phyloP scores from a whole-genome alignment of 1,284 basidiomycete genomes.

The Ceratobasidium sp. region DNA sequence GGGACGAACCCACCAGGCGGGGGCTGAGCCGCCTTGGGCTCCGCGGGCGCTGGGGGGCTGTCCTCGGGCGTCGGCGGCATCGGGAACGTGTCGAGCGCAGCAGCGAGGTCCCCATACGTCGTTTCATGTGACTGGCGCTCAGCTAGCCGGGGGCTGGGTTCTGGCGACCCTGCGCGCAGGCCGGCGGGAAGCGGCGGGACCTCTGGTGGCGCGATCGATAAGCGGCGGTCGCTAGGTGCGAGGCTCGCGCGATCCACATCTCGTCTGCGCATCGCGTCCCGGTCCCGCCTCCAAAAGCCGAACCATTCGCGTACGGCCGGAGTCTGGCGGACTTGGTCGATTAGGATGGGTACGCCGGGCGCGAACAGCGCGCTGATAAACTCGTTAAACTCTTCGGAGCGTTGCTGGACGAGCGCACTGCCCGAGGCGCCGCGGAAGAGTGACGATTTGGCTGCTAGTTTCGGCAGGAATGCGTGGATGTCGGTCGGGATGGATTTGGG shows the following conservation, averaged over 20 bases:
- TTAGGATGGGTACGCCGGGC: constrained; percentile 39
- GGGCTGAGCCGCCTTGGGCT: background rate
- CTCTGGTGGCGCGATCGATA: constrained; percentile 38
- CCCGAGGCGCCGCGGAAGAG: constrained; percentile 48
- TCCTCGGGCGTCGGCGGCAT: constrained; percentile 37
- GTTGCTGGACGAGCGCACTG: constrained; percentile 45
- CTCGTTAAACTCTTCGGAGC: constrained; percentile 48
- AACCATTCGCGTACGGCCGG: constrained; percentile 50
- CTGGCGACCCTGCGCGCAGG: constrained; percentile 10
- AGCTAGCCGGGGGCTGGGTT: background rate
- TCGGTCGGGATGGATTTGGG: constrained; percentile 45
- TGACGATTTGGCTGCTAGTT: constrained; percentile 48
- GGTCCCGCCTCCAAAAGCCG: constrained; percentile 50
- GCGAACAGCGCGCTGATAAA: constrained; percentile 49
- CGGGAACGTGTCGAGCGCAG: constrained; percentile 36
- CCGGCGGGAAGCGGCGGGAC: constrained; percentile 31
- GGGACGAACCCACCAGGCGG: constrained; percentile 23
- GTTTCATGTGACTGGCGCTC: constrained; percentile 30
- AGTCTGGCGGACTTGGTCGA: constrained; percentile 46
- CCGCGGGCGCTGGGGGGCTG: background rate
- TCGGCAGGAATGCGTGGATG: constrained; percentile 48
- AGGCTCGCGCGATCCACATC: constrained; percentile 39
- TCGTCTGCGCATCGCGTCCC: constrained; percentile 45
- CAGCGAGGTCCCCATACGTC: constrained; percentile 35
- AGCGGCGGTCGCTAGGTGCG: constrained; percentile 4